Conservation (phyloP, 768 basidiomycete genomes). For the Serendipita vermifera region DNA sequence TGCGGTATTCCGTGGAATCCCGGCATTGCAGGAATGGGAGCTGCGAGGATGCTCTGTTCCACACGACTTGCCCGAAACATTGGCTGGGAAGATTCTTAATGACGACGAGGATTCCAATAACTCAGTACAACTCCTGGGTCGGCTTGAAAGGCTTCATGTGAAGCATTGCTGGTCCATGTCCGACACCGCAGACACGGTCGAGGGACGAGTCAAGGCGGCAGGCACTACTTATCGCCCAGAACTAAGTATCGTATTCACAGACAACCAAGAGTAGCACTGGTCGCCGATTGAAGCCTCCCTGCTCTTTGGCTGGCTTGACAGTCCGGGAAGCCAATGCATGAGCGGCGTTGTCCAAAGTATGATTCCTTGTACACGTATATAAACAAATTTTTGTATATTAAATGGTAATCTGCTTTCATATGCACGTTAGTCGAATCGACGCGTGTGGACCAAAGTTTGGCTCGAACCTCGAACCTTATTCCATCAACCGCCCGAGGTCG, state of each 20-base stretch:
- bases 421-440: not conserved
- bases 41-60: slow-evolving; percentile 6
- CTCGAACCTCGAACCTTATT: not conserved
- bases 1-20: not conserved
- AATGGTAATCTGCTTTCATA: too few species aligned
- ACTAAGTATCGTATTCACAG: not conserved
- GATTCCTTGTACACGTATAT: too few species aligned
- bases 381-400: too few species aligned
- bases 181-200: not conserved
- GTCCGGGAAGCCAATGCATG: too few species aligned
- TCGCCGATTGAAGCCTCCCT: too few species aligned
- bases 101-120: not conserved
- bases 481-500: not conserved
- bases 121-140: not conserved
- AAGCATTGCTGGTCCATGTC: slow-evolving; percentile 8
- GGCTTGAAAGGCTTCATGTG: slow-evolving; percentile 1
- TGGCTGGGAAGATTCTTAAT: not conserved
- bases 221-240: not conserved
- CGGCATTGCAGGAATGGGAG: not conserved
- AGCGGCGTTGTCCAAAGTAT: too few species aligned
- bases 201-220: not conserved
- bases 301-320: too few species aligned
- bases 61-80: slow-evolving; percentile 1
- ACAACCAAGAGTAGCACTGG: too few species aligned
- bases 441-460: not conserved